A percentile compares a stretch with the other conserved stretches of the same genome.
Conservation (phyloP, 306 rosid genomes). For the Vigna unguiculata region DNA sequence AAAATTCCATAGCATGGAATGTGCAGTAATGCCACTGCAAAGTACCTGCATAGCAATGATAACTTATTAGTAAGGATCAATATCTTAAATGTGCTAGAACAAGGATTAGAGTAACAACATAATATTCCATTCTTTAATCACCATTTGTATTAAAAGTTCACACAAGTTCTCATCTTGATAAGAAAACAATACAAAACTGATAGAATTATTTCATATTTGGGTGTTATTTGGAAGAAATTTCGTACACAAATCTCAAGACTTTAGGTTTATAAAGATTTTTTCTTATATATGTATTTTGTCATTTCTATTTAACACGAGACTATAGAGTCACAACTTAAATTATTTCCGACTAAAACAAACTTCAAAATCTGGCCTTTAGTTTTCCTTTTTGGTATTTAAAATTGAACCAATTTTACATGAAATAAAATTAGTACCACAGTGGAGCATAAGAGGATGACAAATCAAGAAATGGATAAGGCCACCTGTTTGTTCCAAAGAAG, state of each 20-base stretch:
- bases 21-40: slow-evolving; percentile 78
- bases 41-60: slow-evolving; percentile 62
- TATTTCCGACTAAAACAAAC: too few species aligned
- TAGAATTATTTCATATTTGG: too few species aligned
- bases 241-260: too few species aligned
- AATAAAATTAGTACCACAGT: slow-evolving; percentile 64
- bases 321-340: too few species aligned
- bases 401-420: not conserved
- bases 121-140: too few species aligned
- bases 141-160: too few species aligned
- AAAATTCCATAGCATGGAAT: slow-evolving; percentile 93
- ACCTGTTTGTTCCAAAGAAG: slow-evolving; percentile 62
- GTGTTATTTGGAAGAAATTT: too few species aligned
- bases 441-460: slow-evolving; percentile 89
- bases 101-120: not conserved
- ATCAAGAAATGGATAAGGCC: slow-evolving; percentile 99
- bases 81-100: not conserved
- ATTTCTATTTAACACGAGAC: too few species aligned
- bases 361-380: not conserved
- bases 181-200: not conserved
- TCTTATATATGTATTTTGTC: too few species aligned
- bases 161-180: too few species aligned
- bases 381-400: not conserved
- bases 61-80: not conserved
- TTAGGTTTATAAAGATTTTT: too few species aligned